Base-by-base conservation (phyloP, 441 rosid genomes). In the Euphorbia schlechtendalii region DNA sequence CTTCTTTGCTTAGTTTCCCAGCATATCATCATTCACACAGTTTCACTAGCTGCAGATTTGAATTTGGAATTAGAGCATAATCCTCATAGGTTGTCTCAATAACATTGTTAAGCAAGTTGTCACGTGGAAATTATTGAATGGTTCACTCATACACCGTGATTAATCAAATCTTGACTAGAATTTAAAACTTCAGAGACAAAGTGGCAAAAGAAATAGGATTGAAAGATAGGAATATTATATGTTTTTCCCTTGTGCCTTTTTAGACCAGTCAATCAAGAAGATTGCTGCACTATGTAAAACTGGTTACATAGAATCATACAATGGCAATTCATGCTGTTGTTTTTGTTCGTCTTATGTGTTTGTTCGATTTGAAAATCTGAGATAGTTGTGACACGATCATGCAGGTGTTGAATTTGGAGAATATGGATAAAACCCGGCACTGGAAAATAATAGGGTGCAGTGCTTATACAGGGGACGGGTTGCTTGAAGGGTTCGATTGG, bases 401-500 rank as follows among this genome's bases (percentile, higher is more conserved):
- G 28, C 63, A 92, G 98, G 91, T 92, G 32, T 70, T 92, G 72
- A 90, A 83, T 72, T 81, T 88, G 68, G 97, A 87, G 76, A 81
- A 79, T 1, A 84, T 90, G 96, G 98, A 90, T 71, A 82, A 79
- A 76, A 85, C 86, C 67, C 71, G 97, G 32, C 97, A 90, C 67
- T 92, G 98, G 97, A 67, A 82, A 54, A 92, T 92, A 22, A 80
- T 83, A 12, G 98, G 97, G 43, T 90, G 97, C 63, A 90, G 98
- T 54, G 96, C 97, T 5, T 82, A 88, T 76, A 90, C 96, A 0
- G 97, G 96, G 64, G 85, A 85, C 52, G 97, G 99, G 43, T 78
- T 93, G 70, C 86, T 90, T 43, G 87, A 85, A 66, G 97, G 89
- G 65, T 90, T 90, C 57, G 88, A 93, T 80, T 90, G 97, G 98